Base-by-base conservation (phyloP, 1,284 basidiomycete species). In the Puccinia novopanici region DNA sequence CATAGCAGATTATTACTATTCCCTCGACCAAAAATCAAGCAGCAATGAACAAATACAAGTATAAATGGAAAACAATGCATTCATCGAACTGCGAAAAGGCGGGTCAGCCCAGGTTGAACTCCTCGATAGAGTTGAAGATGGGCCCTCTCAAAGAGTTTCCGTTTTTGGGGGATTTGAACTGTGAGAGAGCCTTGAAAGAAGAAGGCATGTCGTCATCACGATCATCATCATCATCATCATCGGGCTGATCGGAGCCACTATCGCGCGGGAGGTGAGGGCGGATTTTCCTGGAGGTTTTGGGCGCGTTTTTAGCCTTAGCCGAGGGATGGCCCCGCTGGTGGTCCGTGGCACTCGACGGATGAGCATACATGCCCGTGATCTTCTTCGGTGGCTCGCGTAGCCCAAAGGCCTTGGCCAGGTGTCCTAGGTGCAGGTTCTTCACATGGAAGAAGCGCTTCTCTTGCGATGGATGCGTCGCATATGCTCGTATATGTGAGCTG, bases 381-480 rank as follows among this genome's bases (percentile, higher is more conserved):
- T 90, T 87, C 42, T 89, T 92, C 0, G 97, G 97, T 0, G 96
- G 93, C 82, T 98, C 96, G 52, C 97, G 91, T 74, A 99, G 88
- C 0, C 94, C 95, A 85, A 99, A 99, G 0, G 94, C 90, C 86
- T 99, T 99, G 54, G 97, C 96, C 30, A 99, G 87, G 87, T 99
- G 97, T 0, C 97, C 97, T 57, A 98, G 89, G 85, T 99, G 97
- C 12, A 99, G 88, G 83, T 94, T 90, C 48, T 93, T 92, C 78
- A 98, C 91, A 86, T 98, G 95, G 88, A 99, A 99, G 81, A 97
- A 93, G 82, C 93, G 91, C 84, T 98, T 98, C 86, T 99, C 97
- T 82, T 92, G 91, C 4, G 92, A 90, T 0, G 96, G 95, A 87
- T 99, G 97, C 0, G 97, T 99, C 12, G 97, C 93, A 86, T 99